Conservation (phyloP, 768 basidiomycete genomes). For the Termitomyces eurrhizus region DNA sequence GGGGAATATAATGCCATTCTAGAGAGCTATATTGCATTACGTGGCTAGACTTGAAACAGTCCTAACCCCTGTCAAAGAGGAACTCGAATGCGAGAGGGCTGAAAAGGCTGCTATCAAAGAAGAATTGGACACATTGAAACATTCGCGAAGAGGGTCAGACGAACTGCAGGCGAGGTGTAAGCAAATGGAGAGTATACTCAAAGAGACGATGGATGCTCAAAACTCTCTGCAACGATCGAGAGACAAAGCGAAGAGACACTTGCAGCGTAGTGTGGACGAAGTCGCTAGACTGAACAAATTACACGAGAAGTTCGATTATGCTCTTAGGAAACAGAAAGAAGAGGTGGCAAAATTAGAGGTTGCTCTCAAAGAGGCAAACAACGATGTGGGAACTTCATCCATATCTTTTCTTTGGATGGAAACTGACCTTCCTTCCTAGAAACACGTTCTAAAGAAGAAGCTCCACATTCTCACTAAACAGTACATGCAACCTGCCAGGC, state of each 20-base stretch:
- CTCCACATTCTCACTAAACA: conserved; percentile 12
- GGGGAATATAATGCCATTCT: not conserved
- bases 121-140: not conserved
- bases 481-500: not conserved
- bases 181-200: not conserved
- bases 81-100: conserved; percentile 7
- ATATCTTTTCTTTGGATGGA: not conserved
- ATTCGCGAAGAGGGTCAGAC: not conserved
- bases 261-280: not conserved
- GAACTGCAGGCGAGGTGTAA: not conserved
- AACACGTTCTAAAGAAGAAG: conserved; percentile 10
- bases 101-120: not conserved
- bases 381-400: conserved; percentile 4
- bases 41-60: not conserved
- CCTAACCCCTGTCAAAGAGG: not conserved
- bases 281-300: conserved; percentile 2
- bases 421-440: conserved; percentile 3
- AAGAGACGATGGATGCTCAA: not conserved
- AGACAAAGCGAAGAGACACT: conserved; percentile 1
- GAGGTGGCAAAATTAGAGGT: conserved; percentile 3
- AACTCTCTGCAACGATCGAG: not conserved
- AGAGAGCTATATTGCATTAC: conserved; percentile 7
- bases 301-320: conserved; percentile 3
- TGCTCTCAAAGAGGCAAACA: conserved; percentile 4
- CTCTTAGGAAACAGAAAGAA: conserved; percentile 7